These are phyloP conservation scores for Puccinia hordei DNA, from an alignment of 1,284 basidiomycete species.

Conservation along the genomic window DNA sequence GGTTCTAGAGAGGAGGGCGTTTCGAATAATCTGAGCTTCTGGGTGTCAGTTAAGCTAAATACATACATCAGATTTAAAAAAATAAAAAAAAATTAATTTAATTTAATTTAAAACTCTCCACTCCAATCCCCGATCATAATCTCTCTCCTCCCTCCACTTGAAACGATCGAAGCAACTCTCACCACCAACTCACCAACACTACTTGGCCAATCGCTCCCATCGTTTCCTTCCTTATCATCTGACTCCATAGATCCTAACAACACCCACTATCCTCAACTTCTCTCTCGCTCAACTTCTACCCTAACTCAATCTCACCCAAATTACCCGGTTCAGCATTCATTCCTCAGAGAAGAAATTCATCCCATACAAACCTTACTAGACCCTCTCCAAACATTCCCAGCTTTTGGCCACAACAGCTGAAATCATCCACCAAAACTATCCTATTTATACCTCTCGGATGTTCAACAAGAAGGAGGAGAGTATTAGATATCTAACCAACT, in stretches of 20 bases:
- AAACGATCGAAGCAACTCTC: no score
- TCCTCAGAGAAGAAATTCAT: background rate
- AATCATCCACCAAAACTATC: no score
- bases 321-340: background rate
- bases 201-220: background rate
- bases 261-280: background rate
- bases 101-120: no score
- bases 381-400: background rate
- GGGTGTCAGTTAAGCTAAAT: no score
- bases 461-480: background rate
- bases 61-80: no score
- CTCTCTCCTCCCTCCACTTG: no score
- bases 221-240: background rate
- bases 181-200: background rate
- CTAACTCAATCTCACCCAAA: background rate
- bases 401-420: background rate
- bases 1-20: no score
- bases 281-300: conserved; percentile 20
- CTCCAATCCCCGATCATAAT: no score
- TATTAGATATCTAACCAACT: background rate
- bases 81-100: no score
- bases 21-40: no score
- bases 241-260: background rate
- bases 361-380: background rate
- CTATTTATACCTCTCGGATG: no score